Conservation (phyloP, 2,329 filamentous ascomycete species). For the Emmonsia crescens region DNA sequence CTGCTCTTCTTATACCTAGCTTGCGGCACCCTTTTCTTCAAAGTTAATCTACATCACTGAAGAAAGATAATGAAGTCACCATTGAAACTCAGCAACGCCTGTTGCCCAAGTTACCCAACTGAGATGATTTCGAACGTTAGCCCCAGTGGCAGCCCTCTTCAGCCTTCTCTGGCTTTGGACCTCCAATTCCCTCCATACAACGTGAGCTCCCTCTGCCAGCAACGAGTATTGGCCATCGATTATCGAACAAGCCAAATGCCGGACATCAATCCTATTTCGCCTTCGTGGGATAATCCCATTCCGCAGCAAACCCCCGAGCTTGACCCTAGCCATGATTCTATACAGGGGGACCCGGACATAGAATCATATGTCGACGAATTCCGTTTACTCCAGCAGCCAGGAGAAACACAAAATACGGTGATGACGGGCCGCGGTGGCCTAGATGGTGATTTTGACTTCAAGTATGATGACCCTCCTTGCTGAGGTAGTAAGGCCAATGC, state of each 20-base stretch:
- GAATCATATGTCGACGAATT: slow-evolving; percentile 3
- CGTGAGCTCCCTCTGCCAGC: neutral
- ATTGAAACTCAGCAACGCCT: neutral
- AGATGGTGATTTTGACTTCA: slow-evolving; percentile 2
- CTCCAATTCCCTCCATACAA: neutral
- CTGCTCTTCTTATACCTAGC: neutral
- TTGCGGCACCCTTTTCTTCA: neutral
- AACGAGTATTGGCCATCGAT: slow-evolving; percentile 3
- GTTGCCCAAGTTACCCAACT: neutral
- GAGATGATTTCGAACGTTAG: neutral
- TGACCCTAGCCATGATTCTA: slow-evolving; percentile 2
- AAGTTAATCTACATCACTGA: neutral
- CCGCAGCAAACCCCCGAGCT: slow-evolving; percentile 5
- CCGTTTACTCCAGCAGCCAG: neutral
- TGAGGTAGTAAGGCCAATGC: slow-evolving; percentile 3
- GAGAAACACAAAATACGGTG: neutral
- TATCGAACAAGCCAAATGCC: slow-evolving; percentile 2
- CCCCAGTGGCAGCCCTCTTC: neutral
- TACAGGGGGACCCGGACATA: slow-evolving; percentile 2
- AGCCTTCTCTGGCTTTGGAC: neutral
- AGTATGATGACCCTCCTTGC: slow-evolving; percentile 1
- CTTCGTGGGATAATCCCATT: slow-evolving; percentile 2
- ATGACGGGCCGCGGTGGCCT: neutral
- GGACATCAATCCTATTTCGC: slow-evolving; percentile 3
- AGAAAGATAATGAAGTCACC: neutral